Evolutionary conservation across 1,139 yeast genomes (phyloP), one percentile per base, ranked within the genome.

Genomic region (Pichia terricola): DNA sequence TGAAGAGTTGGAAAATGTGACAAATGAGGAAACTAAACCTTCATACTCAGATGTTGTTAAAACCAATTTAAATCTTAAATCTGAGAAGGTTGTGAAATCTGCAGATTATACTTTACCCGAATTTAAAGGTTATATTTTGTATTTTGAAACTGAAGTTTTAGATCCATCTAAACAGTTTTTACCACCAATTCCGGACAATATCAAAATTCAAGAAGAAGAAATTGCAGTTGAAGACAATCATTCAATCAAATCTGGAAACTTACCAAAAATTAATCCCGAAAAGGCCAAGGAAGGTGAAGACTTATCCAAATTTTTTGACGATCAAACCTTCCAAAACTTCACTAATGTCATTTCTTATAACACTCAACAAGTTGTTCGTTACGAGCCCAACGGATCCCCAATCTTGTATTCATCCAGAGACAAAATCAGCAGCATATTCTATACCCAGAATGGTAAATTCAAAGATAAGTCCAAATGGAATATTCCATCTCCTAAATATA

Each of bases 291-390:
- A 69, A 60, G 40, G 60, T 53, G 57, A 73, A 63, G 62, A 61
- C 10, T 64, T 77, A 16, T 64, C 78, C 8, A 67, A 63, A 39
- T 71, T 79, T 67, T 68, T 82, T 50, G 84, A 82, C 49, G 96
- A 88, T 59, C 78, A 77, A 48, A 75, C 74, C 16, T 91, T 91
- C 64, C 89, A 84, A 57, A 75, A 78, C 45, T 91, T 91, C 60
- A 75, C 86, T 32, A 79, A 76, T 42, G 69, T 78, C 3, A 82
- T 85, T 9, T 80, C 80, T 16, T 83, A 82, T 57, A 91, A 91
- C 58, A 91, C 96, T 4, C 71, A 73, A 2, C 98, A 91, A 63
- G 85, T 91, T 3, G 69, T 91, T 39, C 73, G 98, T 46, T 89
- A 89, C 62, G 86, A 87, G 43, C 57, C 80, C 40, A 79, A 79